phyloP scores from a whole-genome alignment of 2,329 filamentous ascomycete genomes.

The Monilinia polystroma region DNA sequence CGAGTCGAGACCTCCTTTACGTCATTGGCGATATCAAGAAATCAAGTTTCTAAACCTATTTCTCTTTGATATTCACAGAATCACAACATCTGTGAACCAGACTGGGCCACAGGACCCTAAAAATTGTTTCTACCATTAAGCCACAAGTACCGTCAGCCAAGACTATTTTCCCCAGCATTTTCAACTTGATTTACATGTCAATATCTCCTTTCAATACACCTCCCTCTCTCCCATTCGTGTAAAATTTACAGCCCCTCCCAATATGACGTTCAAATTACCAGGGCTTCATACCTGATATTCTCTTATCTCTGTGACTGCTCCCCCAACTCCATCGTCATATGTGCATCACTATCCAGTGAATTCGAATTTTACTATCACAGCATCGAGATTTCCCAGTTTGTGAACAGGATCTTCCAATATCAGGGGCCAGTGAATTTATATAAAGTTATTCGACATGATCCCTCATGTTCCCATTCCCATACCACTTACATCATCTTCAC shows the following conservation, averaged over 20 bases:
- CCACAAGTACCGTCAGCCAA: conserved; percentile 16
- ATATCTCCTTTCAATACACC: not conserved
- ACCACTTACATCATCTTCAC: not conserved
- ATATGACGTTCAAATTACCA: conserved; percentile 3
- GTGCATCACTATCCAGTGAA: conserved; percentile 6
- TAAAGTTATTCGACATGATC: conserved; percentile 12
- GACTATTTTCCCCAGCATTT: conserved; percentile 1
- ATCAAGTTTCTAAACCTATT: conserved; percentile 8
- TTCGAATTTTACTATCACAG: not conserved
- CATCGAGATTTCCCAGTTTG: conserved; percentile 13
- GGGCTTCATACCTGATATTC: not conserved
- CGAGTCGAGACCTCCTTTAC: not conserved
- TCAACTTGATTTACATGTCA: not conserved
- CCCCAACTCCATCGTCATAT: not conserved
- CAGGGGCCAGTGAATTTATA: not conserved
- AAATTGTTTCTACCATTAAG: not conserved
- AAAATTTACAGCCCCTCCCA: not conserved
- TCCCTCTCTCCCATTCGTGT: conserved; percentile 9
- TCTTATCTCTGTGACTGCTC: not conserved
- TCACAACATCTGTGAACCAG: not conserved
- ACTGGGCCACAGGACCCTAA: conserved; percentile 15
- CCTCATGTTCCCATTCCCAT: not conserved
- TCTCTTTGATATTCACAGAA: not conserved
- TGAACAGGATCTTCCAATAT: not conserved
- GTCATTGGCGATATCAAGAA: not conserved